Conservation (phyloP, 306 rosid genomes). For the Cucurbita ficifolia region DNA sequence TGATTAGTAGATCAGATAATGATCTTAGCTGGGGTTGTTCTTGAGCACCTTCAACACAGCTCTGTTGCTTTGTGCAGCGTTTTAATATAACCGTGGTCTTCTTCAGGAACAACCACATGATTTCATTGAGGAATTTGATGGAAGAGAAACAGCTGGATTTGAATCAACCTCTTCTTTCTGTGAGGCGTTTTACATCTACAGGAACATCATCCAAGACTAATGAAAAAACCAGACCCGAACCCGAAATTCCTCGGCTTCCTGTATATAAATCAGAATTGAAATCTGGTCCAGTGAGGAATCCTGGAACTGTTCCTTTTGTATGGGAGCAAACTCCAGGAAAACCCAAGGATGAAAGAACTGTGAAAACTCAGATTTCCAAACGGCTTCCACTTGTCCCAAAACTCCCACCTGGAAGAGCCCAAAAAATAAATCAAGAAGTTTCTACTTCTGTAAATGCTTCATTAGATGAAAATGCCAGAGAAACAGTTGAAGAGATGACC, state of each 20-base stretch:
- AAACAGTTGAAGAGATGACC: conserved; percentile 11
- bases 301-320: conserved; percentile 66
- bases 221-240: conserved; percentile 22
- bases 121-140: conserved; percentile 37
- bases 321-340: conserved; percentile 86
- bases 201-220: conserved; percentile 21
- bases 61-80: conserved; percentile 8
- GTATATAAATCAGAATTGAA: conserved; percentile 57
- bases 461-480: conserved; percentile 12
- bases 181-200: conserved; percentile 51
- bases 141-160: conserved; percentile 74
- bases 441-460: conserved; percentile 16
- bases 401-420: conserved; percentile 59
- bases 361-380: conserved; percentile 9
- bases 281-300: conserved; percentile 62
- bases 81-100: not conserved
- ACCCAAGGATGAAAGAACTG: conserved; percentile 52
- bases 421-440: conserved; percentile 24
- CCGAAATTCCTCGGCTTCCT: conserved; percentile 38
- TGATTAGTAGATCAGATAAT: not conserved
- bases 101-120: not conserved
- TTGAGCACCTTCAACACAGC: not conserved
- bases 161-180: conserved; percentile 75
- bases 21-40: not conserved
- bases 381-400: conserved; percentile 32